Evolutionary conservation across 257 asterid species (phyloP).

Genomic region (Solanum habrochaites): DNA sequence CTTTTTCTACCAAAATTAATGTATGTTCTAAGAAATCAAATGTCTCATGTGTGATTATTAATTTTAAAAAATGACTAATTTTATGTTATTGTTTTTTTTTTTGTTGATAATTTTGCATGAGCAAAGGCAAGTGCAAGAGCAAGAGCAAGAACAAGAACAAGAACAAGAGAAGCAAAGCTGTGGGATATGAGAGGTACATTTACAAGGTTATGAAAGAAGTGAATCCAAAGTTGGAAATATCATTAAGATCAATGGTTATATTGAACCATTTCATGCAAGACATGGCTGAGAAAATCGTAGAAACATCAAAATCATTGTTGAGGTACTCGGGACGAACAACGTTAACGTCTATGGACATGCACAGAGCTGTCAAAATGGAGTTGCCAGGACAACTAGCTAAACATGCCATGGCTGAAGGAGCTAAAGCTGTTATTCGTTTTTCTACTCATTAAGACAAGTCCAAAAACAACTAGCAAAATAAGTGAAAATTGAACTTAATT

Average conservation of each 20-base stretch:
- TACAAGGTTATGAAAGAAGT: slow-evolving; percentile 69
- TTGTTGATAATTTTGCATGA: background rate
- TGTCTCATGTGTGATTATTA: background rate
- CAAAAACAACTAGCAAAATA: background rate
- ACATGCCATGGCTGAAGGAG: slow-evolving; percentile 69
- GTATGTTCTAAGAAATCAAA: background rate
- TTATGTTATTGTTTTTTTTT: background rate
- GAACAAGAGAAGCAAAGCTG: slow-evolving; percentile 1
- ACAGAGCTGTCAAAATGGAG: slow-evolving; percentile 67
- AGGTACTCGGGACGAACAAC: slow-evolving; percentile 22
- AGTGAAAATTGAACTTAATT: background rate
- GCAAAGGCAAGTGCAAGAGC: background rate
- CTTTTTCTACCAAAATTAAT: background rate
- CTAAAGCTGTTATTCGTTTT: slow-evolving; percentile 47
- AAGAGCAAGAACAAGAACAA: background rate
- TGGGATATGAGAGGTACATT: slow-evolving; percentile 44
- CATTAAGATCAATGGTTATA: slow-evolving; percentile 55
- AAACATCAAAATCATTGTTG: slow-evolving; percentile 41
- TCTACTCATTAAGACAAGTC: background rate
- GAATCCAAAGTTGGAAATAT: slow-evolving; percentile 64
- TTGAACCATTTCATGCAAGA: slow-evolving; percentile 54
- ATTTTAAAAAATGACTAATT: background rate
- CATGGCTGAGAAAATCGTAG: slow-evolving; percentile 63
- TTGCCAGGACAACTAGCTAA: slow-evolving; percentile 70
- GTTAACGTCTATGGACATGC: slow-evolving; percentile 57